Evolutionary conservation across 371 early-diverging fungal genomes (phyloP).

Genomic region (Nematocida parisii): DNA sequence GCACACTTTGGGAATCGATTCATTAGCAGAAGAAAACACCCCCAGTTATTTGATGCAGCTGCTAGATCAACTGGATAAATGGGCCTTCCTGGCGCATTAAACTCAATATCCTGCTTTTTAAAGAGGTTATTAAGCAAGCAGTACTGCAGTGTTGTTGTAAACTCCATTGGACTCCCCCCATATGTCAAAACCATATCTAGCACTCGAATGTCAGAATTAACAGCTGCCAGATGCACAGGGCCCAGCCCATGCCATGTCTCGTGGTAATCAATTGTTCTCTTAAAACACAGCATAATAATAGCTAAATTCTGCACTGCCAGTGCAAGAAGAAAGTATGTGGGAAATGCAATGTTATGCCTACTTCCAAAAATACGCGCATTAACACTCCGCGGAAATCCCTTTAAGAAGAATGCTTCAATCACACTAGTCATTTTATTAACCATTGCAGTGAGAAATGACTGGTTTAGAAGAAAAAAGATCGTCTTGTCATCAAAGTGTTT

Average conservation of each 20-base stretch:
- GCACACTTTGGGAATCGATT: conserved; percentile 38
- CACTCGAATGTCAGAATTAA: conserved; percentile 48
- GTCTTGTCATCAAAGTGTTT: conserved; percentile 13
- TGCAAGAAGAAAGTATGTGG: conserved; percentile 52
- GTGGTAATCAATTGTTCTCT: conserved; percentile 43
- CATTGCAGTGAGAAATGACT: conserved; percentile 64
- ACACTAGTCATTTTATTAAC: conserved; percentile 57
- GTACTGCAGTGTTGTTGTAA: conserved; percentile 47
- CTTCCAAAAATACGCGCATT: conserved; percentile 62
- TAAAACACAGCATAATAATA: conserved; percentile 45
- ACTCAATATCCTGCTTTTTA: conserved; percentile 13
- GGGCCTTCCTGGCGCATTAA: conserved; percentile 3
- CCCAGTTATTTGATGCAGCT: conserved; percentile 47
- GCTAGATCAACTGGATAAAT: conserved; percentile 54
- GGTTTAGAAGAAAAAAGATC: conserved; percentile 56
- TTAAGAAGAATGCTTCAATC: conserved; percentile 63
- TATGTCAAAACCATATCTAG: conserved; percentile 50
- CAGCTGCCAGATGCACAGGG: conserved; percentile 52
- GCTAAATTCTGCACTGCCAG: conserved; percentile 44
- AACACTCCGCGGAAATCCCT: conserved; percentile 59
- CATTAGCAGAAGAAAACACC: conserved; percentile 52
- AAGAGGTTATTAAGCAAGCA: conserved; percentile 15
- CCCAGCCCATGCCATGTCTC: conserved; percentile 56
- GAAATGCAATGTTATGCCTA: conserved; percentile 26
- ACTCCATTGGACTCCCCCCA: conserved; percentile 40